Evolutionary conservation across 257 asterid species (phyloP).

Genomic region (Lycium ferocissimum): DNA sequence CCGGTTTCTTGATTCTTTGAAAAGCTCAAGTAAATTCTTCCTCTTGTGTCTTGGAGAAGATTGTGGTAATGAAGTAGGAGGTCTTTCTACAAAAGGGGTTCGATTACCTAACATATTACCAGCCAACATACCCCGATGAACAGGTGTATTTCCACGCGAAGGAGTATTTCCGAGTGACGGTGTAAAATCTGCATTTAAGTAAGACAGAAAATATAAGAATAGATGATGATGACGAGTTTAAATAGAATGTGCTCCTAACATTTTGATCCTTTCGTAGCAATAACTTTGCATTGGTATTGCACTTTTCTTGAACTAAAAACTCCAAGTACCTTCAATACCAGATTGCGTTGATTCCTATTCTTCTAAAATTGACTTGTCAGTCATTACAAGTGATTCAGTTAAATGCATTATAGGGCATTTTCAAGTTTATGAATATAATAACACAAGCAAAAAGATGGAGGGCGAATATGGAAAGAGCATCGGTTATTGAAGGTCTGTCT

Average conservation of each 20-base stretch:
- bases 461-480: not conserved
- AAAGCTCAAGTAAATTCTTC: slow-evolving; percentile 63
- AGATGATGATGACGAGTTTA: not conserved
- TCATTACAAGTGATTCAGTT: not conserved
- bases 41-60: slow-evolving; percentile 58
- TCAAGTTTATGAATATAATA: not conserved
- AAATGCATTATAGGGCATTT: not conserved
- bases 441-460: not conserved
- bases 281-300: not conserved
- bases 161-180: slow-evolving; percentile 81
- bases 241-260: not conserved
- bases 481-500: slow-evolving; percentile 31
- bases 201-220: not conserved
- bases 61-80: slow-evolving; percentile 28
- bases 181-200: slow-evolving; percentile 57
- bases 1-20: slow-evolving; percentile 51
- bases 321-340: not conserved
- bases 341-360: not conserved
- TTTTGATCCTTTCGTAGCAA: not conserved
- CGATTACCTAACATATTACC: slow-evolving; percentile 41
- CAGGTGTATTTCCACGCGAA: slow-evolving; percentile 74
- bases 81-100: slow-evolving; percentile 29
- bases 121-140: slow-evolving; percentile 50
- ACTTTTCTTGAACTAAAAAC: not conserved
- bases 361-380: not conserved